Conservation (phyloP, 2,329 filamentous ascomycete genomes). For the Aspergillus tanneri region DNA sequence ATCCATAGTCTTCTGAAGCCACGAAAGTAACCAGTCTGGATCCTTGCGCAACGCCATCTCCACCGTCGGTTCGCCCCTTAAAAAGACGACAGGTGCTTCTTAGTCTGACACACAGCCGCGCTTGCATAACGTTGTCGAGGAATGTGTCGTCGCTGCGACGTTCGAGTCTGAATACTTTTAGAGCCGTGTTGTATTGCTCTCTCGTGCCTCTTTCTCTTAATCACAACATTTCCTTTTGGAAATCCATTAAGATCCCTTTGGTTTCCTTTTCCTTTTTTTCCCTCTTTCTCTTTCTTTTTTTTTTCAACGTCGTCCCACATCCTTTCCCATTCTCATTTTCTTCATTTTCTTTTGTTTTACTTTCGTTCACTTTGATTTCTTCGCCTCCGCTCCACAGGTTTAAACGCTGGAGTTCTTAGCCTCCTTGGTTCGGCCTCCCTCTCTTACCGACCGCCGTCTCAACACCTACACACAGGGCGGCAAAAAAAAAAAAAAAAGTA, state of each 20-base stretch:
- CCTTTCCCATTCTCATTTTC: neutral
- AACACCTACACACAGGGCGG: neutral
- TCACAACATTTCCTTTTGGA: conserved; percentile 9
- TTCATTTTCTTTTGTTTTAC: neutral
- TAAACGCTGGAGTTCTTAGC: conserved; percentile 10
- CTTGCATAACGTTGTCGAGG: conserved; percentile 29
- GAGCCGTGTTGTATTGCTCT: conserved; percentile 19
- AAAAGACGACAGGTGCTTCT: conserved; percentile 22
- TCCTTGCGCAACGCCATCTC: conserved; percentile 23
- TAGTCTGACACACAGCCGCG: conserved; percentile 30
- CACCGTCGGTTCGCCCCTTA: conserved; percentile 24
- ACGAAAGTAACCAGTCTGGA: conserved; percentile 20
- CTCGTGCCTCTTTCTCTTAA: conserved; percentile 10
- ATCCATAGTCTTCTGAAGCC: conserved; percentile 16
- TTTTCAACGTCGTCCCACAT: too few relatives aligned
- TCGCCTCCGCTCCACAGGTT: conserved; percentile 5
- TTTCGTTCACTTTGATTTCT: neutral
- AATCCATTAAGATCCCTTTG: conserved; percentile 2
- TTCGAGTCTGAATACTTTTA: conserved; percentile 22
- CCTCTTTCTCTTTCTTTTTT: neutral
- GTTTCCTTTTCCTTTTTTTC: neutral
- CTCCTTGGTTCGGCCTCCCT: conserved; percentile 12
- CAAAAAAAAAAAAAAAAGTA: conserved; percentile 1
- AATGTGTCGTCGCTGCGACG: conserved; percentile 24
- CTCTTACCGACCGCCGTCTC: conserved; percentile 18